Conservation (phyloP, 2,329 filamentous ascomycete genomes). For the Fusarium brevicatenulatum region DNA sequence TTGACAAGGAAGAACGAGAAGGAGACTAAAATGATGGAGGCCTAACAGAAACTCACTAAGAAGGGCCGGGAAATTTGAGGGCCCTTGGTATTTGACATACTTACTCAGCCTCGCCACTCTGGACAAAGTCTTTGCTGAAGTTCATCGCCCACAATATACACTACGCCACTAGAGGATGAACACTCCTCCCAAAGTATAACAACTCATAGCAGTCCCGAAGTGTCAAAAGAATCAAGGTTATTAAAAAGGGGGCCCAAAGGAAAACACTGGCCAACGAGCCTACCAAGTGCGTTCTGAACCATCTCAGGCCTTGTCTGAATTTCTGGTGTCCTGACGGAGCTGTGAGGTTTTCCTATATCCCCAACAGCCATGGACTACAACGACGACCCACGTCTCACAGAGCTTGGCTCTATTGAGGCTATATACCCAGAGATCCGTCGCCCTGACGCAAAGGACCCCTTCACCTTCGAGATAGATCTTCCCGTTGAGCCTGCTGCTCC, state of each 20-base stretch:
- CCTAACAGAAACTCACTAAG: conserved; percentile 8
- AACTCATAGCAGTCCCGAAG: conserved; percentile 2
- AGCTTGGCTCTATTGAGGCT: conserved; percentile 69
- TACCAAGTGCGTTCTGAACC: neutral
- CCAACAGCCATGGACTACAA: conserved; percentile 50
- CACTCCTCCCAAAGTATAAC: conserved; percentile 18
- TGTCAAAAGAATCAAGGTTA: neutral
- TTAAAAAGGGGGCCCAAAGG: neutral
- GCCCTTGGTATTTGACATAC: conserved; percentile 1
- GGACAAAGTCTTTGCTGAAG: conserved; percentile 8
- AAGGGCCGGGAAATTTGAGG: conserved; percentile 7
- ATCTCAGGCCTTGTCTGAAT: neutral
- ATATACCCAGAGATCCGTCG: conserved; percentile 74
- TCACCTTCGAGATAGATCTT: conserved; percentile 65
- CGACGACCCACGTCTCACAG: conserved; percentile 65
- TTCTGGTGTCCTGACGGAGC: neutral
- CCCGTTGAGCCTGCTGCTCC: conserved; percentile 65
- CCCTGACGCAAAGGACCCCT: conserved; percentile 53
- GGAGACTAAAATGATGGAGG: conserved; percentile 22
- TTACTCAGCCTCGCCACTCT: conserved; percentile 22
- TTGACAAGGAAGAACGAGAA: conserved; percentile 14
- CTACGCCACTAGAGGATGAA: conserved; percentile 35
- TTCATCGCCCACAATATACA: conserved; percentile 7
- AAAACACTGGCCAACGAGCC: neutral
- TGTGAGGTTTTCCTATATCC: neutral